Evolutionary conservation across 208 protist genomes (phyloP), one percentile per base, ranked within the genome.

Genomic region (Crithidia fasciculata): DNA sequence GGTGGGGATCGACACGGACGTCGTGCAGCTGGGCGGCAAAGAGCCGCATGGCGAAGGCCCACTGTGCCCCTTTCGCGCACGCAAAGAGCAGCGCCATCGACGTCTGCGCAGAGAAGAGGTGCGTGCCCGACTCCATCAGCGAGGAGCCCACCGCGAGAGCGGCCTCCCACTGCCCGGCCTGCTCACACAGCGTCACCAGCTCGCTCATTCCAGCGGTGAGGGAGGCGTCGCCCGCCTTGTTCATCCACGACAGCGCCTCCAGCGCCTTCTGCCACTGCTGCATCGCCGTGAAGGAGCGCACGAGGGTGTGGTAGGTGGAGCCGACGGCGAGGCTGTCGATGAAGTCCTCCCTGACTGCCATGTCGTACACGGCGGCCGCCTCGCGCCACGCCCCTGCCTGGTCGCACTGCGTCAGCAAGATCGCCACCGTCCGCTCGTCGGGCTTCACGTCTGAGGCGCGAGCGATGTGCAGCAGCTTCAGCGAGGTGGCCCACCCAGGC

Each of bases 191-290:
- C 68, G 91, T 87, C 61, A 96, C 68, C 53, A 96, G 52, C 76
- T 92, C 87, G n/a, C 72, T 76, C 76, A 86, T 86, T 47, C 91
- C 91, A 15, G 88, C 84, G 37, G 78, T 70, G 45, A 82, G 71
- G 8, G 91, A 92, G n/a, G 91, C 88, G 50, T 96, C 88, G 63
- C 80, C 78, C 10, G 85, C 87, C 69, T 91, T 90, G 13, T 65
- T 69, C 91, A 96, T 96, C 89, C 91, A 96, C 18, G 88, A 93
- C 39, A 93, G 85, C 50, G 91, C 91, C 70, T 91, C 74, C 45
- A 96, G 70, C 45, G 91, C 91, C 80, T 91, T 89, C 72, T 93
- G 87, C 89, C 91, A 96, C 79, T 93, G 88, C 69, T 78, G 87
- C 50, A 72, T 74, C 15, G 86, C 86, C 41, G 76, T 80, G 67